Percentiles rank a stretch among this genome's conserved stretches.
phyloP scores from a whole-genome alignment of 2,329 filamentous ascomycete genomes.

The Trichoderma guizhouense region DNA sequence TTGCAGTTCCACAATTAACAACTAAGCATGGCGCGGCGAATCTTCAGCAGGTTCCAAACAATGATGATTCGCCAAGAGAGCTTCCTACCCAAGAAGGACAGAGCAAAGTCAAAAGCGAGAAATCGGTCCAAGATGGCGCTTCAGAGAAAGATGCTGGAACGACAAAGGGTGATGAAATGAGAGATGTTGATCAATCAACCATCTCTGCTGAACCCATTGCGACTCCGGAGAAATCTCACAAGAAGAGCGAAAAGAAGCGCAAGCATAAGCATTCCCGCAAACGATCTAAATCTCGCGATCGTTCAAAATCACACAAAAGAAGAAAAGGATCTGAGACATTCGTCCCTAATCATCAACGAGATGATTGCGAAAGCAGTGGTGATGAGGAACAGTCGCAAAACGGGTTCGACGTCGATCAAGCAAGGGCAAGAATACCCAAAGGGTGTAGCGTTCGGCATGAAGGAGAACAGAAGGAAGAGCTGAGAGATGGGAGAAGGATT shows the following conservation, averaged over 20 bases:
- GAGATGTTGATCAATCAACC: background rate
- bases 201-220: background rate
- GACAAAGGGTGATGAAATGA: background rate
- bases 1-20: background rate
- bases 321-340: background rate
- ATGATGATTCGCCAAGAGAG: background rate
- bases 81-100: background rate
- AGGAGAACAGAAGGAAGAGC: slow-evolving; percentile 18
- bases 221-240: background rate
- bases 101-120: background rate
- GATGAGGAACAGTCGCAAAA: background rate
- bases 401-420: background rate
- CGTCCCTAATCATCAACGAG: background rate
- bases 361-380: background rate
- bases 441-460: slow-evolving; percentile 19
- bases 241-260: background rate
- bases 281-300: background rate
- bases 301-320: background rate
- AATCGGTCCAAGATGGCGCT: background rate
- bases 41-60: background rate
- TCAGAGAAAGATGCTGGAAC: background rate
- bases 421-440: slow-evolving; percentile 18
- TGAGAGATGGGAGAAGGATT: slow-evolving; percentile 11
- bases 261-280: background rate
- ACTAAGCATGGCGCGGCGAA: background rate